Conservation (phyloP, 1,284 basidiomycete genomes). For the Thecaphora thlaspeos region DNA sequence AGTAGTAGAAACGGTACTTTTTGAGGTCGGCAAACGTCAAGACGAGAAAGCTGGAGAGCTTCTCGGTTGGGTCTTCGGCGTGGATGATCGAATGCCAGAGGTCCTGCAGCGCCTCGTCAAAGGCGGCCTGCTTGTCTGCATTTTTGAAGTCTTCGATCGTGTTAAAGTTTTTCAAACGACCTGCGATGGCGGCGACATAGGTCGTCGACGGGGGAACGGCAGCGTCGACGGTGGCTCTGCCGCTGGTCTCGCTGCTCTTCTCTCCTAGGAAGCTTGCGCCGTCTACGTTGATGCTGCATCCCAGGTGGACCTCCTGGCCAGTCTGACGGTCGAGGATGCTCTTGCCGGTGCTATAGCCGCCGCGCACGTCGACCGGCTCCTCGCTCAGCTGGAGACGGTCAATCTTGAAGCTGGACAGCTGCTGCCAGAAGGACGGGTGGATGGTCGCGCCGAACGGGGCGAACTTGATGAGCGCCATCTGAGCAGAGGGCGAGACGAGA, state of each 20-base stretch:
- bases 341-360: conserved; percentile 71
- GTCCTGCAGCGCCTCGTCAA: conserved; percentile 58
- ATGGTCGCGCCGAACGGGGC: conserved; percentile 81
- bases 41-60: conserved; percentile 75
- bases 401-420: conserved; percentile 83
- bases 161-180: conserved; percentile 76
- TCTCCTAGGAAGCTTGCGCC: conserved; percentile 60
- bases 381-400: conserved; percentile 84
- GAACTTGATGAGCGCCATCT: conserved; percentile 68
- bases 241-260: conserved; percentile 38
- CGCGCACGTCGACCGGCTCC: conserved; percentile 67
- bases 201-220: neutral
- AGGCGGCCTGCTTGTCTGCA: conserved; percentile 80
- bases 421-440: conserved; percentile 89
- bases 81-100: conserved; percentile 20
- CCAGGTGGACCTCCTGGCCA: conserved; percentile 58
- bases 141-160: conserved; percentile 94
- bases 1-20: conserved; percentile 96
- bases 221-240: conserved; percentile 52
- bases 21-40: conserved; percentile 96
- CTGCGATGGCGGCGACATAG: conserved; percentile 53
- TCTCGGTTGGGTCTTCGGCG: conserved; percentile 18
- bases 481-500: too few relatives aligned
- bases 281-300: conserved; percentile 49
- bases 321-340: conserved; percentile 73